phyloP scores from a whole-genome alignment of 192 early-diverging fungal genomes.

The Coemansia sp. region DNA sequence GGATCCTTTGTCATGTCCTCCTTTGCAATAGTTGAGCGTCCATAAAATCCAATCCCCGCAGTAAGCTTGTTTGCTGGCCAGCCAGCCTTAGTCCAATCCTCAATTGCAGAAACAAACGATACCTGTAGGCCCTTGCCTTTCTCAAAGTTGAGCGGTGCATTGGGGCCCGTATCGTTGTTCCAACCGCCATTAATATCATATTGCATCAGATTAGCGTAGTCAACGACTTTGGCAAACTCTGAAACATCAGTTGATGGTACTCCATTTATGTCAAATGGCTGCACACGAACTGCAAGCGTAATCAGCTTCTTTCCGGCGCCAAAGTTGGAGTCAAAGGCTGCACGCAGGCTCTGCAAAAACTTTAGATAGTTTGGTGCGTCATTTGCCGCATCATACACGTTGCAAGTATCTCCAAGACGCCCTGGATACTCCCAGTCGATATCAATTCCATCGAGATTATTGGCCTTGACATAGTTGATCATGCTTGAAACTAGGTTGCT shows the following conservation, averaged over 20 bases:
- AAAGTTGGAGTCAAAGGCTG: constrained; percentile 16
- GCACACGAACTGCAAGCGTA: constrained; percentile 62
- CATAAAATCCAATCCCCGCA: constrained; percentile 65
- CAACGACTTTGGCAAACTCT: constrained; percentile 61
- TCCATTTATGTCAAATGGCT: constrained; percentile 57
- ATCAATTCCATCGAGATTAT: constrained; percentile 62
- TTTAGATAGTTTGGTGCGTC: constrained; percentile 66
- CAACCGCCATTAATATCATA: constrained; percentile 65
- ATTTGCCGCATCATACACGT: constrained; percentile 50
- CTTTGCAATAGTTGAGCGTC: constrained; percentile 48
- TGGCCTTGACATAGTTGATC: constrained; percentile 54
- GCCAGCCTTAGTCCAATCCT: constrained; percentile 57
- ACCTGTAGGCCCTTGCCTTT: constrained; percentile 28
- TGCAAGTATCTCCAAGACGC: constrained; percentile 45
- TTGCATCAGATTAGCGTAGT: constrained; percentile 69
- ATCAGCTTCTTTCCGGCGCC: constrained; percentile 56
- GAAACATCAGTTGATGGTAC: constrained; percentile 55
- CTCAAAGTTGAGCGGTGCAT: constrained; percentile 57
- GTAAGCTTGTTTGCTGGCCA: constrained; percentile 62
- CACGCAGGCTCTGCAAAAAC: constrained; percentile 61
- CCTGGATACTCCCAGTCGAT: constrained; percentile 77
- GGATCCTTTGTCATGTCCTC: constrained; percentile 56
- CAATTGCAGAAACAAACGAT: constrained; percentile 54
- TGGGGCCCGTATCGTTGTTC: constrained; percentile 59
- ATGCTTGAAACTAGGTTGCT: constrained; percentile 61